Percentiles rank a stretch among this genome's conserved stretches.
Conservation (phyloP, 805 yeast species). For the Starmerella lactis-condensi region DNA sequence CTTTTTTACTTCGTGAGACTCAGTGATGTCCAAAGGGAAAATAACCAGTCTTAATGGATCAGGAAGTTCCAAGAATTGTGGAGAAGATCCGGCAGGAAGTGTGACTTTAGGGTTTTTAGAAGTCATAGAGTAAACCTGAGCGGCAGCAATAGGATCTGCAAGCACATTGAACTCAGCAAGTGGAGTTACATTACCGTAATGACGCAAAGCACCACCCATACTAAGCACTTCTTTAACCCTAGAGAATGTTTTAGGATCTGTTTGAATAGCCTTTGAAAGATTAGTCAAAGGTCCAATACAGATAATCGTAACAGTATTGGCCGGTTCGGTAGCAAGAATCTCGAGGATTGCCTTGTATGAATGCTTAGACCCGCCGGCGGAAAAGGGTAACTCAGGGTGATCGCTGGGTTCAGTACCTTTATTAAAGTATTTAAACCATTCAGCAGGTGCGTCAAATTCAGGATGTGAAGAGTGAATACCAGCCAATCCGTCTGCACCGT, state of each 20-base stretch:
- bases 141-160: slow-evolving; percentile 27
- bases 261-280: slow-evolving; percentile 25
- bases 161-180: slow-evolving; percentile 27
- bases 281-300: slow-evolving; percentile 28
- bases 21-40: slow-evolving; percentile 26
- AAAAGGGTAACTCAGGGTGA: slow-evolving; percentile 18
- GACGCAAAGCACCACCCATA: slow-evolving; percentile 26
- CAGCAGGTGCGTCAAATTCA: slow-evolving; percentile 21
- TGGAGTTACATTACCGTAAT: slow-evolving; percentile 27
- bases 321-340: slow-evolving; percentile 22
- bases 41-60: slow-evolving; percentile 20
- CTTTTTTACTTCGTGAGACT: slow-evolving; percentile 18
- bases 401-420: slow-evolving; percentile 1
- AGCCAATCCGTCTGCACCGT: slow-evolving; percentile 27
- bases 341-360: slow-evolving; percentile 24
- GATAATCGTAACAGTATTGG: slow-evolving; percentile 23
- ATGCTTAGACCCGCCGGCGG: slow-evolving; percentile 17
- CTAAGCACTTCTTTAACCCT: slow-evolving; percentile 23
- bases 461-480: slow-evolving; percentile 24
- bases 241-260: slow-evolving; percentile 23
- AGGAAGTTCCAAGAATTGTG: slow-evolving; percentile 4
- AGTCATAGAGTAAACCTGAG: slow-evolving; percentile 23
- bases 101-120: slow-evolving; percentile 18
- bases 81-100: slow-evolving; percentile 18
- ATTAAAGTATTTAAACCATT: slow-evolving; percentile 18